Conservation (phyloP, 176 grass and related monocot species). For the Oropetium thomaeum region DNA sequence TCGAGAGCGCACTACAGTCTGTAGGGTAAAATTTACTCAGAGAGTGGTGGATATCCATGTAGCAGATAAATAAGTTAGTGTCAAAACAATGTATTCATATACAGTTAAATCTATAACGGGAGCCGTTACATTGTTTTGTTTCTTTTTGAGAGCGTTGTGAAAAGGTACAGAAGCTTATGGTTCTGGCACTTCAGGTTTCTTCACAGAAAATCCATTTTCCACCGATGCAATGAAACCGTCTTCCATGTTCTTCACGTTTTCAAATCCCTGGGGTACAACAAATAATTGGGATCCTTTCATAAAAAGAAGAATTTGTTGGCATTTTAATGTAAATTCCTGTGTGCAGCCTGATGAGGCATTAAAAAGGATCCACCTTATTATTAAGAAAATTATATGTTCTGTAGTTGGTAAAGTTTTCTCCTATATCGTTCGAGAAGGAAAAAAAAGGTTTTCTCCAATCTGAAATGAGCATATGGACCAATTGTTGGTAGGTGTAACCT, state of each 20-base stretch:
- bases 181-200: conserved; percentile 27
- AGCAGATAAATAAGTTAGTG: neutral
- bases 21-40: neutral
- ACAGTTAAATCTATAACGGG: no score
- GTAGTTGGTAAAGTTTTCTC: neutral
- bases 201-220: conserved; percentile 45
- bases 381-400: neutral
- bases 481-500: neutral
- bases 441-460: neutral
- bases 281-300: neutral
- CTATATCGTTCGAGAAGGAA: no score
- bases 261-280: conserved; percentile 44
- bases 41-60: neutral
- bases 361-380: neutral
- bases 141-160: no score
- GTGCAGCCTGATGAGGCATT: neutral
- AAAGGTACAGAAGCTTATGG: neutral
- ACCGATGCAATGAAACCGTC: conserved; percentile 57
- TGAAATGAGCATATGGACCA: neutral
- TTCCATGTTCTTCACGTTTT: conserved; percentile 61
- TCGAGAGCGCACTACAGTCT: neutral
- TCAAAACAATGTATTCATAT: no score
- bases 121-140: no score
- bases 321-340: neutral
- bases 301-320: neutral